Evolutionary conservation across 1,139 yeast species (phyloP).

Genomic region (Yamadazyma dendronema): DNA sequence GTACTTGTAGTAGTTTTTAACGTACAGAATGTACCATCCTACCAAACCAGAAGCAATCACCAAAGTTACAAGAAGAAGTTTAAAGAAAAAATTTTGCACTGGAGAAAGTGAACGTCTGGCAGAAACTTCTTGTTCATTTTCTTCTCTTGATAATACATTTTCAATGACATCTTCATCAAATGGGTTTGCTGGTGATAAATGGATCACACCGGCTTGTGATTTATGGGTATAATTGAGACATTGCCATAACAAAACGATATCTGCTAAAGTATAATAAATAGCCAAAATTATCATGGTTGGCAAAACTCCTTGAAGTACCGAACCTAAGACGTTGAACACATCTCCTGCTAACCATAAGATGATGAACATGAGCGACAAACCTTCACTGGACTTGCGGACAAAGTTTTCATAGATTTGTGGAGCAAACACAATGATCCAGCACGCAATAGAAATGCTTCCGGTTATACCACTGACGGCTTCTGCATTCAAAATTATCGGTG

Average conservation of each 20-base stretch:
- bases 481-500: conserved; percentile 69
- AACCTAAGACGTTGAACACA: conserved; percentile 86
- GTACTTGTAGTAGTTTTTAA: conserved; percentile 29
- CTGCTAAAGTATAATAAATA: conserved; percentile 88
- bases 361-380: conserved; percentile 78
- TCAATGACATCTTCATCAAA: conserved; percentile 65
- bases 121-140: conserved; percentile 18
- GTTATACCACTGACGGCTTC: conserved; percentile 82
- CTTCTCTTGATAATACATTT: conserved; percentile 48
- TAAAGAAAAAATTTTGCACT: conserved; percentile 27
- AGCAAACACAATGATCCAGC: conserved; percentile 97
- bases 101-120: conserved; percentile 2
- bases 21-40: conserved; percentile 80
- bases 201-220: conserved; percentile 67
- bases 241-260: conserved; percentile 75
- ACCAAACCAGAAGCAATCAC: conserved; percentile 75
- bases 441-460: conserved; percentile 90
- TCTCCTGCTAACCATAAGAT: conserved; percentile 89
- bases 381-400: conserved; percentile 79
- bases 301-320: conserved; percentile 79
- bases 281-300: conserved; percentile 94
- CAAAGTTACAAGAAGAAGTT: conserved; percentile 60
- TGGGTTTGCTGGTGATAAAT: conserved; percentile 88
- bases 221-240: conserved; percentile 64
- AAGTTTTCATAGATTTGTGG: conserved; percentile 95